phyloP scores from a whole-genome alignment of 78 protist species.

The Speleostelium caveatum region DNA sequence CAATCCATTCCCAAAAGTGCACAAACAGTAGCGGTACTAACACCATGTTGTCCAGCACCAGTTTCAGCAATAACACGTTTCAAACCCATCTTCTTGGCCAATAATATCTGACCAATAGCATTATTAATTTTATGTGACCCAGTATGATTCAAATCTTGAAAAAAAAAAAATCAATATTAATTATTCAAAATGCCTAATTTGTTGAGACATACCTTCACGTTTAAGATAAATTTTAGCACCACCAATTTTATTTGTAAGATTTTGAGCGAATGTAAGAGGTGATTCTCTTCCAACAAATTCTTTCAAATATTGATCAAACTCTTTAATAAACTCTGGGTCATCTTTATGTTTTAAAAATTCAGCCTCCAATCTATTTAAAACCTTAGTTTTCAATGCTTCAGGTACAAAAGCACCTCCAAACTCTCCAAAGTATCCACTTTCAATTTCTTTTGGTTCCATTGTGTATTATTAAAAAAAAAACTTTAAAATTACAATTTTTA shows the following conservation, averaged over 20 bases:
- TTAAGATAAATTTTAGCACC: conserved; percentile 27
- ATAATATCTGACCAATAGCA: conserved; percentile 86
- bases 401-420: conserved; percentile 34
- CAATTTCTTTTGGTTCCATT: no score
- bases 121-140: conserved; percentile 96
- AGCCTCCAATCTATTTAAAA: conserved; percentile 6
- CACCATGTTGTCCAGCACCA: conserved; percentile 98
- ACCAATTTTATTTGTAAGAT: neutral
- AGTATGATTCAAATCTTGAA: conserved; percentile 86
- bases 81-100: conserved; percentile 90
- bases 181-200: neutral
- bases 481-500: no score
- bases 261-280: conserved; percentile 5
- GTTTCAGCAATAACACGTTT: conserved; percentile 92
- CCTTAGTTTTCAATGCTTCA: conserved; percentile 9
- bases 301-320: neutral
- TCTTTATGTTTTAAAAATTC: conserved; percentile 19
- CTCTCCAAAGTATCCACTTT: no score
- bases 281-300: conserved; percentile 23
- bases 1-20: conserved; percentile 89
- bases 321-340: conserved; percentile 19
- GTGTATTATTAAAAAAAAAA: no score
- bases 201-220: conserved; percentile 8
- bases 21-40: conserved; percentile 93
- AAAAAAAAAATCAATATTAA: neutral